phyloP scores from a whole-genome alignment of 169 alveolate genomes.

The Theileria luwenshuni region DNA sequence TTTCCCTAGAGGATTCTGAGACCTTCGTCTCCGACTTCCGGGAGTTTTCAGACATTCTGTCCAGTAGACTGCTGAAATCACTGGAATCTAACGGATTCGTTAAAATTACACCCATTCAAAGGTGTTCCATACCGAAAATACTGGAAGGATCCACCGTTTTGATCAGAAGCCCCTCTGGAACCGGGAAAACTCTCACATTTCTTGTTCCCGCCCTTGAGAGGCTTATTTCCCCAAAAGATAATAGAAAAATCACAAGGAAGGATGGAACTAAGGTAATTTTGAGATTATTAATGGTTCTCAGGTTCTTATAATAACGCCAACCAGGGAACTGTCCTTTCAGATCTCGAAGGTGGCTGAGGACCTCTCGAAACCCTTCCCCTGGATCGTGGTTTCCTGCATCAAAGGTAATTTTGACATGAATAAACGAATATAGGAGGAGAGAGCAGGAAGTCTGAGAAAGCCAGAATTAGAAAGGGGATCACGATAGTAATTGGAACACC shows the following conservation, averaged over 20 bases:
- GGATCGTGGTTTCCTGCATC: conserved; percentile 81
- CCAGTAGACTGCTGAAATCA: conserved; percentile 50
- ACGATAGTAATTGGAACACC: conserved; percentile 95
- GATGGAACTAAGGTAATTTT: conserved; percentile 60
- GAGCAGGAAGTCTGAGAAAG: conserved; percentile 86
- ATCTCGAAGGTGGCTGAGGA: conserved; percentile 65
- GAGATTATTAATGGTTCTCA: not conserved
- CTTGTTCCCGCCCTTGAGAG: conserved; percentile 96
- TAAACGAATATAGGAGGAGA: conserved; percentile 85
- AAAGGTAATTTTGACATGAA: conserved; percentile 57
- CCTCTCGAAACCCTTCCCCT: conserved; percentile 74
- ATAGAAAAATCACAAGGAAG: conserved; percentile 39
- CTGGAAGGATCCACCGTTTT: conserved; percentile 94
- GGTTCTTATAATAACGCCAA: conserved; percentile 79
- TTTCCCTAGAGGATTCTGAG: conserved; percentile 40
- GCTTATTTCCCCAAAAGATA: conserved; percentile 77
- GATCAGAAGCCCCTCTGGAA: conserved; percentile 97
- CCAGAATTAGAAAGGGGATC: conserved; percentile 89
- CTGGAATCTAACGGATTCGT: conserved; percentile 71
- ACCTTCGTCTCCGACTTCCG: conserved; percentile 32
- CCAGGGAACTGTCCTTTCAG: conserved; percentile 81
- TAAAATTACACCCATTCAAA: conserved; percentile 92
- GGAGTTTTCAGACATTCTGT: conserved; percentile 21
- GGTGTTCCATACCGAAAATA: conserved; percentile 93
- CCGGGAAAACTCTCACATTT: conserved; percentile 98